Evolutionary conservation across 768 basidiomycete species (phyloP).

Genomic region (Psilocybe subaeruginosa): DNA sequence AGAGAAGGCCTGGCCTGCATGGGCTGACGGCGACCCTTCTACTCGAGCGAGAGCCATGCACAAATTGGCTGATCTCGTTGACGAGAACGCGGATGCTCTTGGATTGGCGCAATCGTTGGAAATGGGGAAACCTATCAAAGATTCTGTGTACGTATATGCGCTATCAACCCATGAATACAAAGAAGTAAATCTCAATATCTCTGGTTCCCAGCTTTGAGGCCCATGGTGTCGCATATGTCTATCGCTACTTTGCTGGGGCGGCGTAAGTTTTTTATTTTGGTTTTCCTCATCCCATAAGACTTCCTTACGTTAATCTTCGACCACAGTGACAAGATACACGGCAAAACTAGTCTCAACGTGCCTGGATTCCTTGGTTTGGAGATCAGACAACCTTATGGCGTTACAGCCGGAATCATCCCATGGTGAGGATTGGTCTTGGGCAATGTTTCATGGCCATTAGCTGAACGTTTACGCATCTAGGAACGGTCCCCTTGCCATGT

Average conservation of each 20-base stretch:
- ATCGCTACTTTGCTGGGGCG: not conserved
- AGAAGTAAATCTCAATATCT: not conserved
- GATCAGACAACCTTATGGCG: constrained; percentile 8
- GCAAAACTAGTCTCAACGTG: constrained; percentile 3
- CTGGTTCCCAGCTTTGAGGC: constrained; percentile 13
- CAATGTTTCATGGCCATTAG: no score
- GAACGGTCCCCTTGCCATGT: constrained; percentile 8
- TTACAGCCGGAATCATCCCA: constrained; percentile 7
- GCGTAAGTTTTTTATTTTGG: constrained; percentile 1
- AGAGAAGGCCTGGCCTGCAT: constrained; percentile 10
- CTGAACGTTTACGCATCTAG: not conserved
- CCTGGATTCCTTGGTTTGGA: constrained; percentile 7
- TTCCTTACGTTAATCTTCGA: not conserved
- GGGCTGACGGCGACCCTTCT: constrained; percentile 5
- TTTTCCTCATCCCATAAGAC: not conserved
- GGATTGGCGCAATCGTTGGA: constrained; percentile 46
- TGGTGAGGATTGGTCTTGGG: not conserved
- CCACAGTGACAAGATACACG: constrained; percentile 5
- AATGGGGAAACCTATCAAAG: constrained; percentile 39
- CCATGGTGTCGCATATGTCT: constrained; percentile 12
- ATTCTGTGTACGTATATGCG: not conserved
- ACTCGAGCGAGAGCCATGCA: constrained; percentile 29
- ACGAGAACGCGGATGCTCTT: constrained; percentile 30
- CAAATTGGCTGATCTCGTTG: constrained; percentile 35
- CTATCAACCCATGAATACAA: no score